phyloP scores from a whole-genome alignment of 73 alveolate species.

The Tetrahymena elliotti region DNA sequence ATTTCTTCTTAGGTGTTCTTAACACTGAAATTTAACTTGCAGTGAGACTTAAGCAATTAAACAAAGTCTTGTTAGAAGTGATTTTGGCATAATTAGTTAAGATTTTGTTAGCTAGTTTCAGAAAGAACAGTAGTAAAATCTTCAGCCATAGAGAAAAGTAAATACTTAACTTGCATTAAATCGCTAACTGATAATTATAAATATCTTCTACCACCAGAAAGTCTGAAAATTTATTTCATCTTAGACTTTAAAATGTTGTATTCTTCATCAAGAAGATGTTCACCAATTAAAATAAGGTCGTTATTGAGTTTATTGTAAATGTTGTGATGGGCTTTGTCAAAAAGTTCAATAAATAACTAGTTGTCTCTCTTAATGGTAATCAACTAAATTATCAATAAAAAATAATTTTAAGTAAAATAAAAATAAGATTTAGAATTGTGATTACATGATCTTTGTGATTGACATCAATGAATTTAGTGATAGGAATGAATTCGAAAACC shows the following conservation, averaged over 20 bases:
- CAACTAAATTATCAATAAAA: not conserved
- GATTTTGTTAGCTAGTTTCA: not conserved
- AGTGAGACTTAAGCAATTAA: not conserved
- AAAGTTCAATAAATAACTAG: not conserved
- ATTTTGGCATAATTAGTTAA: not conserved
- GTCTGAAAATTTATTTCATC: not conserved
- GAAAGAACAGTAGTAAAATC: not conserved
- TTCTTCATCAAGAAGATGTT: not conserved
- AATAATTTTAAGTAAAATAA: not conserved
- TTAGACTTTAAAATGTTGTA: not conserved
- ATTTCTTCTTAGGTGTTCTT: not conserved
- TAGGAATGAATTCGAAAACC: not conserved
- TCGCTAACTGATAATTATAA: not conserved
- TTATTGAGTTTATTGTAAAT: not conserved
- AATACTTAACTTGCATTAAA: not conserved
- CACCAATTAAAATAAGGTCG: not conserved
- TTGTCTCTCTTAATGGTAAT: not conserved
- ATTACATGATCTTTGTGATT: not conserved
- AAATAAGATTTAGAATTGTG: not conserved
- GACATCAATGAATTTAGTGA: not conserved
- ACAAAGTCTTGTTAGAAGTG: not conserved
- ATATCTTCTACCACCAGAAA: not conserved
- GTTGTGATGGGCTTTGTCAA: not conserved
- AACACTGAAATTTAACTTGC: not conserved
- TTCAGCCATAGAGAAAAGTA: not conserved